Evolutionary conservation across 169 alveolate species (phyloP).

Genomic region (Haemoproteus tartakovskyi): DNA sequence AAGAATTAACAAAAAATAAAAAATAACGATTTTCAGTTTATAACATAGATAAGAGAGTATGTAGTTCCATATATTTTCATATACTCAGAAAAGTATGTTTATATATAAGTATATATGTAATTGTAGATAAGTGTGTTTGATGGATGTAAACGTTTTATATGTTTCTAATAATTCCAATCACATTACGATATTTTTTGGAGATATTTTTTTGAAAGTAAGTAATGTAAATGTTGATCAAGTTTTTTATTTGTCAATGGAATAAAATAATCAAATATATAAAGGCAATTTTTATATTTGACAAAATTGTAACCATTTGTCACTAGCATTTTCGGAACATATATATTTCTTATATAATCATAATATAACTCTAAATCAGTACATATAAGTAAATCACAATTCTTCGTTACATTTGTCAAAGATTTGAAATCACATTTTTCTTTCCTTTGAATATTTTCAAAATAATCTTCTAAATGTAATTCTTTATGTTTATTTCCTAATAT

Average conservation of each 20-base stretch:
- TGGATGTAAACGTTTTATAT: too few relatives aligned
- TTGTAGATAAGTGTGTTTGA: too few relatives aligned
- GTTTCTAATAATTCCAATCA: too few relatives aligned
- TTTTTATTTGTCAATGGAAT: constrained; percentile 69
- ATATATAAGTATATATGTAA: too few relatives aligned
- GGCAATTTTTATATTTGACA: constrained; percentile 66
- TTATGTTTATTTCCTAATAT: constrained; percentile 70
- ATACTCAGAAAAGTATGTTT: too few relatives aligned
- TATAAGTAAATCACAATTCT: constrained; percentile 68
- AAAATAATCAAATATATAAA: constrained; percentile 76
- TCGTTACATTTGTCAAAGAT: constrained; percentile 67
- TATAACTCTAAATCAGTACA: constrained; percentile 76
- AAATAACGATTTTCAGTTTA: too few relatives aligned
- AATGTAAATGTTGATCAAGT: constrained; percentile 29
- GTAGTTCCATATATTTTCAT: too few relatives aligned
- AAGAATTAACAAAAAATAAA: too few relatives aligned
- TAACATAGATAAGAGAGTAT: too few relatives aligned
- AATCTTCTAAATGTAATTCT: constrained; percentile 52
- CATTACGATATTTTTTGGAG: too few relatives aligned
- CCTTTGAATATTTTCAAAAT: constrained; percentile 18
- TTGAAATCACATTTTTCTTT: constrained; percentile 60
- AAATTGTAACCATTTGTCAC: constrained; percentile 68
- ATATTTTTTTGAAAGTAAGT: constrained; percentile 34
- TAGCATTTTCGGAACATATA: constrained; percentile 74
- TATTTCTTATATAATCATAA: constrained; percentile 69